Percentiles rank a stretch among this genome's conserved stretches.
phyloP scores from a whole-genome alignment of 2,329 filamentous ascomycete species.

The Penicillium capsulatum region DNA sequence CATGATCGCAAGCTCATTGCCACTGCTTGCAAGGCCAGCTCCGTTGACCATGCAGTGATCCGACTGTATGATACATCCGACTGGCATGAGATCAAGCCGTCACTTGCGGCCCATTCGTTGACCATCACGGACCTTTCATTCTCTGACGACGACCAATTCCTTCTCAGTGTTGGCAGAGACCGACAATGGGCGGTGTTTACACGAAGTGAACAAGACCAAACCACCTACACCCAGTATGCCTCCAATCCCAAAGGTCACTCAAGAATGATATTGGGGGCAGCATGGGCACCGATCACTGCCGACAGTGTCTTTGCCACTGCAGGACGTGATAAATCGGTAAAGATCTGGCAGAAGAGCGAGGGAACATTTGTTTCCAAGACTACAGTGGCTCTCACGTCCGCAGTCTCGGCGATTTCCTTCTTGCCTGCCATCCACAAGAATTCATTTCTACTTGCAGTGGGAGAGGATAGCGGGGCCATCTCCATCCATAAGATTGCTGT shows the following conservation, averaged over 20 bases:
- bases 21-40: slow-evolving; percentile 89
- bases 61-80: slow-evolving; percentile 79
- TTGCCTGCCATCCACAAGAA: slow-evolving; percentile 34
- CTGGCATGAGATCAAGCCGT: slow-evolving; percentile 83
- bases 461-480: slow-evolving; percentile 47
- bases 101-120: slow-evolving; percentile 77
- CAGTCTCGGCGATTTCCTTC: slow-evolving; percentile 71
- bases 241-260: slow-evolving; percentile 80
- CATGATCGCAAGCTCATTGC: slow-evolving; percentile 73
- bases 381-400: slow-evolving; percentile 52
- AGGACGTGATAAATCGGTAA: slow-evolving; percentile 80
- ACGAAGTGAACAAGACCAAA: slow-evolving; percentile 39
- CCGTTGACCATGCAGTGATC: slow-evolving; percentile 89
- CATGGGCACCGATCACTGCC: slow-evolving; percentile 63
- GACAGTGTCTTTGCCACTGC: slow-evolving; percentile 71
- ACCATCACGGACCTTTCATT: slow-evolving; percentile 82
- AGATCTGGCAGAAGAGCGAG: slow-evolving; percentile 57
- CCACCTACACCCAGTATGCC: slow-evolving; percentile 56
- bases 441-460: slow-evolving; percentile 41
- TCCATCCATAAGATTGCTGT: slow-evolving; percentile 39
- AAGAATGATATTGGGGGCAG: slow-evolving; percentile 84
- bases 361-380: slow-evolving; percentile 50
- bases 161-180: slow-evolving; percentile 88
- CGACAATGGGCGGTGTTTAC: slow-evolving; percentile 84
- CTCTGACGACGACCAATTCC: slow-evolving; percentile 64